Evolutionary conservation across 140 eudicot genomes (phyloP), one percentile per base, ranked within the genome.

Genomic region (Flaveria floridana): DNA sequence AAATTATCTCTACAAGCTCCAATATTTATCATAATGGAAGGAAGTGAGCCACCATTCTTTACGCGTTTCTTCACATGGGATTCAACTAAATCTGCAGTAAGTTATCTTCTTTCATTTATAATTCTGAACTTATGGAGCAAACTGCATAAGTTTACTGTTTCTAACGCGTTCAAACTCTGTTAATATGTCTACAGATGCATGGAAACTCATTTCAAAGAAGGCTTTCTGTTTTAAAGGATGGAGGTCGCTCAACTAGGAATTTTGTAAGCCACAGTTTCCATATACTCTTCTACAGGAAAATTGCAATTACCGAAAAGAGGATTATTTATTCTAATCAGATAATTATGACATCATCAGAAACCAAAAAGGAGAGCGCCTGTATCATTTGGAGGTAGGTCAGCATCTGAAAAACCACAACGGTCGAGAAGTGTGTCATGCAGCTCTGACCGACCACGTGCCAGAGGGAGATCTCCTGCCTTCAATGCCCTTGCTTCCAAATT

Each of bases 391-490:
- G 91, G 95, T 74, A 81, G 98, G 68, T 92, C 98, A 25, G 84
- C 85, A n/a, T 91, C 95, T 20, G 98, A 92, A 62, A 92, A 92
- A 82, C 73, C 98, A 50, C 98, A 92, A 65, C 95, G 98, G 65
- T 92, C 98, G 16, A 79, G 98, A 81, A 92, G 98, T 47, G 80
- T 92, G 77, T 86, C 95, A 39, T 84, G 82, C 77, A 83, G 89
- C 88, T 84, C 96, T 14, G 97, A 93, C 25, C 85, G 97, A 47
- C 91, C 84, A 57, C 96, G 98, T 75, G 96, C 92, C 25, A 77
- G 98, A 73, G 98, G 98, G 46, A 86, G 96, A 41, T 92, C 98
- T 76, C 98, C 98, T 25, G 98, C 98, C 18, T 92, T 92, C 81
- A 92, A 85, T 62, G 98, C 98, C 44, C 82, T 92, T 56, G 98